Evolutionary conservation across 75 land plant species (phyloP), one percentile per base, ranked within the genome.

Genomic region (Pinus taeda): DNA sequence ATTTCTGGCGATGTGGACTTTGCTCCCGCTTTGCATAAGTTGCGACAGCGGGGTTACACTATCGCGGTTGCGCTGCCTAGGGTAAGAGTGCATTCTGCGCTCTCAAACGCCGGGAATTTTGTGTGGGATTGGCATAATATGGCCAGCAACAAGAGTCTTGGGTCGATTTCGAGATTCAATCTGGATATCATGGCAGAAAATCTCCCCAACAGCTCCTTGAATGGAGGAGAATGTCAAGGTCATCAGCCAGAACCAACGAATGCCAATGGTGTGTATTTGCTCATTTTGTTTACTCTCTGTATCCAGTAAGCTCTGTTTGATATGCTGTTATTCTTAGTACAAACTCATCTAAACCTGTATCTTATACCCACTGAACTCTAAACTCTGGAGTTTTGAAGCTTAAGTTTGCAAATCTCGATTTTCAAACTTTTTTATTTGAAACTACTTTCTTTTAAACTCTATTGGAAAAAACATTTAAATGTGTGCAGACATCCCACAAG

Each of bases 71-170:
- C 88, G 86, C 91, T 56, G 93, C 93, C 11, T 82, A 89, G 67
- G 81, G 88, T 0, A 88, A 78, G 0, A 84, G 83, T 21, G 96
- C 91, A 92, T 11, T 86, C 92, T 26, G 92, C 90, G 11, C 83
- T 95, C 3, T 72, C 89, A 59, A 93, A 81, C 71, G 96, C 96
- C 18, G 94, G 93, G 4, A 73, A 78, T 15, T 93, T 81, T 85
- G 92, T 95, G 3, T 95, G 98, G 96, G 92, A 93, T 78, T 95
- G 98, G 98, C 82, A 89, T 30, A 85, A 87, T 69, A 82, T 95
- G 58, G 92, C 88, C 29, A 86, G 90, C 72, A 92, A 93, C 2
- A 86, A 90, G 59, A 87, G 91, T 21, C 82, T 95, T 77, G 82
- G 87, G 3, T 83, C 86, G 1, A 56, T 82, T n/a, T 74, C 81